Percentiles rank a stretch among this genome's conserved stretches.
phyloP scores from a whole-genome alignment of 208 protist species.

The Acanthamoeba lenticulata region DNA sequence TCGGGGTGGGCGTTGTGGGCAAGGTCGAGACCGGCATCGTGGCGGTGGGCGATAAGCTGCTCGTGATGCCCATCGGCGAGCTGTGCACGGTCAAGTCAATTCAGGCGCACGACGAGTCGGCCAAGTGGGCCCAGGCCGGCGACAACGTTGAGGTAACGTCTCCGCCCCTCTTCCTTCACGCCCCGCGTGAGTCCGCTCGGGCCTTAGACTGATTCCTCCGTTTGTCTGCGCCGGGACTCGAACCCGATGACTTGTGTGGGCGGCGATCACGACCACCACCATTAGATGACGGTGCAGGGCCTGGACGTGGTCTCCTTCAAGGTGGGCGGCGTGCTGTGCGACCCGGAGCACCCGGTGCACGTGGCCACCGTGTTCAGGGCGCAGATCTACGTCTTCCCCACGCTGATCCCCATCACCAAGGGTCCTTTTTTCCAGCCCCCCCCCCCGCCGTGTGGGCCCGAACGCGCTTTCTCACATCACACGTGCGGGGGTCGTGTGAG shows the following conservation, averaged over 20 bases:
- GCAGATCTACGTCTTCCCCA: conserved; percentile 76
- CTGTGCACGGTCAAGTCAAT: conserved; percentile 74
- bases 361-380: conserved; percentile 71
- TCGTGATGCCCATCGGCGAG: conserved; percentile 74
- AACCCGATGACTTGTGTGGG: too few relatives aligned
- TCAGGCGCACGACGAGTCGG: neutral
- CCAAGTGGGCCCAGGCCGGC: conserved; percentile 71
- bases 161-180: neutral
- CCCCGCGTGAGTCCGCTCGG: too few relatives aligned
- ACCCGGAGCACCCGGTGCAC: conserved; percentile 75
- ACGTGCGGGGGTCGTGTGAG: neutral
- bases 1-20: conserved; percentile 73
- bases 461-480: neutral
- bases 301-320: conserved; percentile 40
- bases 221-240: too few relatives aligned
- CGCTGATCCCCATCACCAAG: conserved; percentile 30
- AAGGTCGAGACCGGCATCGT: conserved; percentile 83
- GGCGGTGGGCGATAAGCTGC: conserved; percentile 73
- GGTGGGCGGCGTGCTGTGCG: conserved; percentile 75
- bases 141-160: conserved; percentile 78
- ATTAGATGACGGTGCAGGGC: conserved; percentile 44
- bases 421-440: neutral
- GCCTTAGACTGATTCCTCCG: too few relatives aligned
- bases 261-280: too few relatives aligned
- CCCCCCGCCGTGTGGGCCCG: neutral